Evolutionary conservation across 148 eudicot genomes (phyloP), one percentile per base, ranked within the genome.

Genomic region (Fagopyrum homotropicum): DNA sequence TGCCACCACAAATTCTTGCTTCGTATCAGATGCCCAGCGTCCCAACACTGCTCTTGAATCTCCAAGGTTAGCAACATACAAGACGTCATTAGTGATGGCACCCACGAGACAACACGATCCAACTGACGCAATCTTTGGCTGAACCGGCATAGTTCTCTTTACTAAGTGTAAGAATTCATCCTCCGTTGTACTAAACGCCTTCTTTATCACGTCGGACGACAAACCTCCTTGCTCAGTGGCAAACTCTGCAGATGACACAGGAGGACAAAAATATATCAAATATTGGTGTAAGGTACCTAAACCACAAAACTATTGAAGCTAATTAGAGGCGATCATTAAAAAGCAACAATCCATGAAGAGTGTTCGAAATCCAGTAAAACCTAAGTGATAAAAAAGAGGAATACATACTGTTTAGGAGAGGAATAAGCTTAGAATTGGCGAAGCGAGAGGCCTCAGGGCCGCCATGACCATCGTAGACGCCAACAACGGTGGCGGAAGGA

Each of bases 391-490:
- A 12, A 17, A 75, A 9, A 6, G 3, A 6, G 52, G 43, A 30
- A 66, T 35, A 82, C 85, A 19, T 87, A 93, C 98, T 84, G 45
- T 82, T 87, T 44, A 93, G 73, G 61, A 80, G 79, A 73, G 86
- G 81, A 29, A 91, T 89, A 45, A 93, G 91, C 70, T 83, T 79
- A 10, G 83, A 81, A 69, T 84, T 88, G 45, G 92, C 87, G 66
- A 93, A 93, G 1, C 89, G 88, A 45, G 98, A 87, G 43, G 98
- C 91, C 73, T 93, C 91, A 30, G 97, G 91, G 7, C 98, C 98
- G 45, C 98, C 98, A 76, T 93, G 98, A 17, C 98, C 98, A 63
- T 93, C 98, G 77, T 88, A 93, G 51, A 93, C 95, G 11, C 98
- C 98, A 35, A 93, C 91, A 63, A 77, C 90, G 51, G 91, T 89